phyloP scores from a whole-genome alignment of 129 eudicot species.

The Centaurea solstitialis region DNA sequence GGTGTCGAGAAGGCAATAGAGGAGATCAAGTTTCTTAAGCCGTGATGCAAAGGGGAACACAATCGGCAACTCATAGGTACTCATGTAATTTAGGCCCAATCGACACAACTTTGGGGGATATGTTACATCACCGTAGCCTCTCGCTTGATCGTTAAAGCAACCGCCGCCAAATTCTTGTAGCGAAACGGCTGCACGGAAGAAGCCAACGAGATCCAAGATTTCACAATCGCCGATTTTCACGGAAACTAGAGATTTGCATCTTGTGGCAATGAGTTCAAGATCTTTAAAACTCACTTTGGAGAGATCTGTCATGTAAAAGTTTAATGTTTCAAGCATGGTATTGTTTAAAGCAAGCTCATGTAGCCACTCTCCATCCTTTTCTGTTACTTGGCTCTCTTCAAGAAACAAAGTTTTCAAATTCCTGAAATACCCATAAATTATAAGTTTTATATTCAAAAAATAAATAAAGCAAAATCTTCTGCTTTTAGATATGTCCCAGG shows the following conservation, averaged over 20 bases:
- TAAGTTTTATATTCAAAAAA: background rate
- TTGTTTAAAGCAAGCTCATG: slow-evolving; percentile 74
- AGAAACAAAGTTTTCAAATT: slow-evolving; percentile 59
- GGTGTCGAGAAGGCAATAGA: slow-evolving; percentile 61
- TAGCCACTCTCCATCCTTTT: slow-evolving; percentile 72
- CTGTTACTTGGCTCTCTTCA: slow-evolving; percentile 66
- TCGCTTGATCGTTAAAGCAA: slow-evolving; percentile 52
- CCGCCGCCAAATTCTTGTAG: slow-evolving; percentile 85
- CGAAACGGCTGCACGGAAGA: slow-evolving; percentile 54
- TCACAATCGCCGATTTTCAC: slow-evolving; percentile 77
- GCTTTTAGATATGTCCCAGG: background rate
- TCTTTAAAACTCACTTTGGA: slow-evolving; percentile 43
- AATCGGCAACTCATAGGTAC: slow-evolving; percentile 57
- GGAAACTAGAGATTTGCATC: slow-evolving; percentile 53
- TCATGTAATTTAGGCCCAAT: slow-evolving; percentile 64
- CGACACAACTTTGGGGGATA: slow-evolving; percentile 59
- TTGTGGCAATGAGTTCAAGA: slow-evolving; percentile 73
- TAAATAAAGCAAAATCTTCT: background rate
- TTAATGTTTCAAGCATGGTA: slow-evolving; percentile 62
- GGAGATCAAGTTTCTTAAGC: slow-evolving; percentile 72
- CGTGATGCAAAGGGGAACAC: slow-evolving; percentile 62
- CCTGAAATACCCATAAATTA: slow-evolving; percentile 35
- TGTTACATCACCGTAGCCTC: slow-evolving; percentile 39
- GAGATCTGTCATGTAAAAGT: slow-evolving; percentile 80
- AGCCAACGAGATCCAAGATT: slow-evolving; percentile 44